Evolutionary conservation across 1,284 basidiomycete species (phyloP).

Genomic region (Vanrija humicola): DNA sequence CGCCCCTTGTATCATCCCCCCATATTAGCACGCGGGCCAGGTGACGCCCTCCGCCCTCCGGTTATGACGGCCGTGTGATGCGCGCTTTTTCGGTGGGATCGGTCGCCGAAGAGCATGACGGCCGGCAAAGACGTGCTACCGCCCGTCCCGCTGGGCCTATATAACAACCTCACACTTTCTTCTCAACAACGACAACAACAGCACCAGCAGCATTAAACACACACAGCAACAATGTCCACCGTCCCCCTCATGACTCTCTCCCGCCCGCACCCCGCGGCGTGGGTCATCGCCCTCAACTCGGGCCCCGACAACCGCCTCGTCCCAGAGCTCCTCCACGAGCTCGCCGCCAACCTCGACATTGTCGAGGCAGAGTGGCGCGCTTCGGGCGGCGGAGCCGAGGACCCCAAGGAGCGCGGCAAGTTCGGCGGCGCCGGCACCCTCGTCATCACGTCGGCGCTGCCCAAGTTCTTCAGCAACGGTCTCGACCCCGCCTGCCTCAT

Average conservation of each 20-base stretch:
- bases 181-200: background rate
- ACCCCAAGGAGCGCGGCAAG: conserved; percentile 51
- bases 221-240: background rate
- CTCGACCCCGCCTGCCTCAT: conserved; percentile 66
- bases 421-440: conserved; percentile 58
- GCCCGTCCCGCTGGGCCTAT: background rate
- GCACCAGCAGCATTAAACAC: background rate
- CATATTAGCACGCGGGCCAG: no score
- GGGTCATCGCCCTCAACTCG: conserved; percentile 40
- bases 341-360: conserved; percentile 58
- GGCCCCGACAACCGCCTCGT: conserved; percentile 49
- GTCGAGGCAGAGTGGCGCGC: conserved; percentile 76
- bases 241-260: conserved; percentile 24
- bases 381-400: conserved; percentile 45
- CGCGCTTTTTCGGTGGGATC: no score
- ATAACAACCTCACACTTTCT: background rate
- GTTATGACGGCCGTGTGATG: no score
- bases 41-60: no score
- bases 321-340: conserved; percentile 35
- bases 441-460: conserved; percentile 67
- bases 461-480: conserved; percentile 89
- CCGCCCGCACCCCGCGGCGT: conserved; percentile 31
- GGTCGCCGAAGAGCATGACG: background rate
- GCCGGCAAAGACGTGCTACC: background rate
- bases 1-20: no score